Evolutionary conservation across 2,329 filamentous ascomycete species (phyloP).

Genomic region (Phialocephala sp.): DNA sequence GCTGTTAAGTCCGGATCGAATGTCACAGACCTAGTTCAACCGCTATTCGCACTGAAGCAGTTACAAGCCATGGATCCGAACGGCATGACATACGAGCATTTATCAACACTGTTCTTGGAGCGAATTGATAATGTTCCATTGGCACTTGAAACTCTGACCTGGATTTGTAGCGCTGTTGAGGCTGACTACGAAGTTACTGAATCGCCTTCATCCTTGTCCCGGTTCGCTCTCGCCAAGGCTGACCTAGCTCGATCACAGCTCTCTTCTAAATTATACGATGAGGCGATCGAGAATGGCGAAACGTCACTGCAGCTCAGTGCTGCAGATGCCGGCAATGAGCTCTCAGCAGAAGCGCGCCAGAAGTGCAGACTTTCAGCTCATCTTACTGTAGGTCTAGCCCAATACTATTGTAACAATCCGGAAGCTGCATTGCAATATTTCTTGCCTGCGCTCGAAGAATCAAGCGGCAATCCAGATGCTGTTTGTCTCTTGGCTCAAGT

Average conservation of each 20-base stretch:
- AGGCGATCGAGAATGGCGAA: slow-evolving; percentile 80
- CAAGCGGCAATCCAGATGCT: slow-evolving; percentile 77
- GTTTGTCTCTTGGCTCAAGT: slow-evolving; percentile 89
- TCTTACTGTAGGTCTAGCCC: slow-evolving; percentile 81
- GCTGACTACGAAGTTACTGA: slow-evolving; percentile 85
- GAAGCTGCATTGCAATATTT: slow-evolving; percentile 80
- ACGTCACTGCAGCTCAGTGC: slow-evolving; percentile 78
- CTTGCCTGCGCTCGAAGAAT: slow-evolving; percentile 78
- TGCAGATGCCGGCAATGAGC: slow-evolving; percentile 71
- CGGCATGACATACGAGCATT: slow-evolving; percentile 75
- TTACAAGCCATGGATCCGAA: slow-evolving; percentile 72
- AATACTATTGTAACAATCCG: slow-evolving; percentile 72
- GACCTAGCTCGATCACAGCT: slow-evolving; percentile 88
- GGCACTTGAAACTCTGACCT: slow-evolving; percentile 67
- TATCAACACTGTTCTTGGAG: slow-evolving; percentile 82
- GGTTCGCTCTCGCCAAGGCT: slow-evolving; percentile 81
- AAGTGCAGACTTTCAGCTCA: slow-evolving; percentile 83
- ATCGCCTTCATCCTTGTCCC: slow-evolving; percentile 72
- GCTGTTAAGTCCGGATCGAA: slow-evolving; percentile 56
- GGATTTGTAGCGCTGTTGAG: slow-evolving; percentile 74
- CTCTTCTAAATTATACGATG: slow-evolving; percentile 65
- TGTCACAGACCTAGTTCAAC: slow-evolving; percentile 75
- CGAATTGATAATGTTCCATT: slow-evolving; percentile 71
- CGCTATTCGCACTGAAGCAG: slow-evolving; percentile 87
- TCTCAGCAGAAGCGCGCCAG: slow-evolving; percentile 67